Base-by-base conservation (phyloP, 805 yeast genomes). In the Barnettozyma siamensis region DNA sequence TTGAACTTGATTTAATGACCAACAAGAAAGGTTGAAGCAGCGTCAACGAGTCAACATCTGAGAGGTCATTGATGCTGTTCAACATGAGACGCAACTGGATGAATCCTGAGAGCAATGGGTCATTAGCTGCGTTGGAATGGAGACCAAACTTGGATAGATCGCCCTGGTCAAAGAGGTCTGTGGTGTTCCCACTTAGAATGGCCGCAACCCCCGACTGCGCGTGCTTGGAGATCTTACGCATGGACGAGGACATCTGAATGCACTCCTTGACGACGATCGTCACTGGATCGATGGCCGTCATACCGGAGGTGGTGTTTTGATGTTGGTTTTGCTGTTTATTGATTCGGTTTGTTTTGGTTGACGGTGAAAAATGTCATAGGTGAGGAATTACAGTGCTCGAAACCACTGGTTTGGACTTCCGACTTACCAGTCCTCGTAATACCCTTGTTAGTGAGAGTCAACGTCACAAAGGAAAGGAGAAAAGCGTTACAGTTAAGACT, bases 201-300 rank as follows among this genome's bases (percentile, higher is more conserved):
- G 95, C 87, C 9, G 96, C 91, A 30, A 89, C 93, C 2, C 88
- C 87, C 7, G 82, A 73, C 38, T 83, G 83, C 32, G 83, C 75
- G 50, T 83, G 83, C 48, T 85, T 78, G 57, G 88, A 76, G 48
- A 85, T 73, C 57, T 88, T 88, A 41, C 97, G 72, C 95, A 93
- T 88, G 18, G 93, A 88, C 16, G 95, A 81, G 16, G 91, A 78
- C 39, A 93, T 75, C 43, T 81, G 73, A 55, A 87, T 83, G 60
- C 96, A 88, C 66, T 93, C 98, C 57, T 85, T 84, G 46, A 88
- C 80, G 49, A 88, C 83, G 51, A 91, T 77, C 2, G 94, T 83
- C 42, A 83, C 73, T 12, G 94, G 85, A 60, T 86, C 89, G 38
- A 85, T 71, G 7, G 91, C 66, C 33, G 48, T 48, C 28, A 37